Evolutionary conservation across 202 grass and related monocot genomes (phyloP).

Genomic region (Zizania palustris): DNA sequence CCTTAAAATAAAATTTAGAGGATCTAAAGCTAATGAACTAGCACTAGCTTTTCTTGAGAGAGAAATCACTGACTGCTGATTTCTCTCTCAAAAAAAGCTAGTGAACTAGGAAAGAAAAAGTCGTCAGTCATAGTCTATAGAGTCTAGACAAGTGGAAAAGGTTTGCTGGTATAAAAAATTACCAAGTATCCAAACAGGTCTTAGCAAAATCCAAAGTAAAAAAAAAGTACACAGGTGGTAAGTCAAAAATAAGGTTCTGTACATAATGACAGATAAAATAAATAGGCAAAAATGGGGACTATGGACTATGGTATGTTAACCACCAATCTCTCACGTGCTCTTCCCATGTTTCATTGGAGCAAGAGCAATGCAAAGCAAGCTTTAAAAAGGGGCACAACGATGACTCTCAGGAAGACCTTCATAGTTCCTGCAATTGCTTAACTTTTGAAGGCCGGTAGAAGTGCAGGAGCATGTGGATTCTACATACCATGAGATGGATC

Average conservation of each 20-base stretch:
- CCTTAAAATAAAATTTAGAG: too few species aligned
- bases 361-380: conserved; percentile 25
- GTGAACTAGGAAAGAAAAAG: too few species aligned
- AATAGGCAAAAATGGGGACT: conserved; percentile 15
- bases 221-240: conserved; percentile 35
- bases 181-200: neutral
- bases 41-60: too few species aligned
- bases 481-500: conserved; percentile 34
- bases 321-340: conserved; percentile 15
- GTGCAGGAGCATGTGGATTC: conserved; percentile 30
- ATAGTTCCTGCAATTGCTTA: neutral
- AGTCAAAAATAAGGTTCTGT: conserved; percentile 22
- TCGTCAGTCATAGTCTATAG: too few species aligned
- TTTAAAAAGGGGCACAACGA: conserved; percentile 38
- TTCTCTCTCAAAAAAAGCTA: too few species aligned
- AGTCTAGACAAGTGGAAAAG: too few species aligned
- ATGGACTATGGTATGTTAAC: conserved; percentile 26
- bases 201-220: conserved; percentile 38
- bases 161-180: too few species aligned
- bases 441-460: conserved; percentile 24
- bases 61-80: too few species aligned
- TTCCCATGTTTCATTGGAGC: conserved; percentile 22
- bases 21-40: too few species aligned
- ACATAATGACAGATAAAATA: conserved; percentile 27
- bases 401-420: conserved; percentile 28